Percentiles rank a stretch among this genome's conserved stretches.
phyloP scores from a whole-genome alignment of 23 red algal species.

The Pyropia yezoensis region DNA sequence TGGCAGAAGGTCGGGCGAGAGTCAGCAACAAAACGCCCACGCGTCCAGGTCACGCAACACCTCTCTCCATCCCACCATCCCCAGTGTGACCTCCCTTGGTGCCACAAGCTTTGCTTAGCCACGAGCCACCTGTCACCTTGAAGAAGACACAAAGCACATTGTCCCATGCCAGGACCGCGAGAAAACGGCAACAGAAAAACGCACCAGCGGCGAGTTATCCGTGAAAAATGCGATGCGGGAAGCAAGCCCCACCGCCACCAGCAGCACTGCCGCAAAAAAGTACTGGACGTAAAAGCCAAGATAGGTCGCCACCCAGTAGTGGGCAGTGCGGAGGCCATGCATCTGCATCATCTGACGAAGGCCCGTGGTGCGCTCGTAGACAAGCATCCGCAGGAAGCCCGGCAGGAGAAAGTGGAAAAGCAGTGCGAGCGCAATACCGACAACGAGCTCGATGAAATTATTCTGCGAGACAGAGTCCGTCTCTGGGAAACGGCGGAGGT shows the following conservation, averaged over 20 bases:
- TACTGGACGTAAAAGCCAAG: constrained; percentile 61
- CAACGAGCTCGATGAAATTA: constrained; percentile 51
- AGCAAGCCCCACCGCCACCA: constrained; percentile 42
- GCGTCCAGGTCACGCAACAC: not conserved
- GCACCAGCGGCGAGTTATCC: constrained; percentile 67
- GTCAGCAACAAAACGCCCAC: not conserved
- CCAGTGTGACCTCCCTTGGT: not conserved
- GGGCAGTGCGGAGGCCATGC: constrained; percentile 47
- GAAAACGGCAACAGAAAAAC: constrained; percentile 45
- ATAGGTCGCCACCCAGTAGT: constrained; percentile 85
- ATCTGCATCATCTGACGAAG: constrained; percentile 70
- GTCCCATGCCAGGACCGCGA: not conserved
- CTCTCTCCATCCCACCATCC: not conserved
- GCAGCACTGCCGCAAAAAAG: constrained; percentile 24
- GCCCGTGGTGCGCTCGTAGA: constrained; percentile 56
- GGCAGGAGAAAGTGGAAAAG: constrained; percentile 70
- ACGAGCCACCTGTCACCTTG: not conserved
- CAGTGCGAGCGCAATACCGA: constrained; percentile 60
- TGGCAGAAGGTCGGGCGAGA: not conserved
- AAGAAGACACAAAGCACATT: not conserved
- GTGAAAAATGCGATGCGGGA: constrained; percentile 58
- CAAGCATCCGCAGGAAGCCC: constrained; percentile 61
- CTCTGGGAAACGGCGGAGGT: constrained; percentile 56
- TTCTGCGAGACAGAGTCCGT: constrained; percentile 8
- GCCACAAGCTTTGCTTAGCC: not conserved